Conservation (phyloP, 495 filamentous ascomycete species). For the Podospora appendiculata region DNA sequence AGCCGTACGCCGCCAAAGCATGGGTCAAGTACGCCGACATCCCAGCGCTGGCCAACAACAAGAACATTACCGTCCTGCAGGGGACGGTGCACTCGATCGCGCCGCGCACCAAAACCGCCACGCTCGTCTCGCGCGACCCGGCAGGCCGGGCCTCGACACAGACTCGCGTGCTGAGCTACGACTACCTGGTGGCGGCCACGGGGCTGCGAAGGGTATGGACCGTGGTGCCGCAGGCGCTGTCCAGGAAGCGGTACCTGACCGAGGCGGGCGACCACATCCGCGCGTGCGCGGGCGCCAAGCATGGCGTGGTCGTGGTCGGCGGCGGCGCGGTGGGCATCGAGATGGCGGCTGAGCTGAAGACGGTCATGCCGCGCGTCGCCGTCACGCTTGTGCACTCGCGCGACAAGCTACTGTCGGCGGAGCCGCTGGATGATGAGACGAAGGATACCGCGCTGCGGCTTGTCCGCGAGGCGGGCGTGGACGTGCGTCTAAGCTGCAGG, state of each 20-base stretch:
- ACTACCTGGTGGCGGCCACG: slow-evolving; percentile 55
- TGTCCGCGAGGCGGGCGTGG: slow-evolving; percentile 46
- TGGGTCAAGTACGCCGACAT: slow-evolving; percentile 58
- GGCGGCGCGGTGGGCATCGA: slow-evolving; percentile 62
- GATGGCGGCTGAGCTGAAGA: slow-evolving; percentile 61
- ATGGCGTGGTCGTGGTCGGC: slow-evolving; percentile 54
- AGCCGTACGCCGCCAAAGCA: slow-evolving; percentile 44
- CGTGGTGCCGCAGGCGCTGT: slow-evolving; percentile 50
- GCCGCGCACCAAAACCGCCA: slow-evolving; percentile 41
- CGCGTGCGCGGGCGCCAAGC: slow-evolving; percentile 25
- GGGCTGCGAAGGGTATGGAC: slow-evolving; percentile 57
- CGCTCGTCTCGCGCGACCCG: slow-evolving; percentile 24
- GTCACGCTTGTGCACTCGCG: slow-evolving; percentile 64
- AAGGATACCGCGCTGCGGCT: slow-evolving; percentile 45
- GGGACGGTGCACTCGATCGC: slow-evolving; percentile 51
- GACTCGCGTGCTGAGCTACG: slow-evolving; percentile 41
- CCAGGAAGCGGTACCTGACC: slow-evolving; percentile 45
- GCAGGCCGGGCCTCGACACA: slow-evolving; percentile 1
- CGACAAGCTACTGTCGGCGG: slow-evolving; percentile 52
- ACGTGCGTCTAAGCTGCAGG: slow-evolving; percentile 45
- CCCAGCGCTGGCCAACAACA: slow-evolving; percentile 37
- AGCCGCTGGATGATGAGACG: slow-evolving; percentile 59
- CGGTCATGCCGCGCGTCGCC: slow-evolving; percentile 45
- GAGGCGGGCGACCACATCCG: slow-evolving; percentile 44
- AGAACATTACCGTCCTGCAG: slow-evolving; percentile 45